These are phyloP conservation scores for Solanum hybrid DNA, from an alignment of 305 asterid species.

Conservation along the genomic window DNA sequence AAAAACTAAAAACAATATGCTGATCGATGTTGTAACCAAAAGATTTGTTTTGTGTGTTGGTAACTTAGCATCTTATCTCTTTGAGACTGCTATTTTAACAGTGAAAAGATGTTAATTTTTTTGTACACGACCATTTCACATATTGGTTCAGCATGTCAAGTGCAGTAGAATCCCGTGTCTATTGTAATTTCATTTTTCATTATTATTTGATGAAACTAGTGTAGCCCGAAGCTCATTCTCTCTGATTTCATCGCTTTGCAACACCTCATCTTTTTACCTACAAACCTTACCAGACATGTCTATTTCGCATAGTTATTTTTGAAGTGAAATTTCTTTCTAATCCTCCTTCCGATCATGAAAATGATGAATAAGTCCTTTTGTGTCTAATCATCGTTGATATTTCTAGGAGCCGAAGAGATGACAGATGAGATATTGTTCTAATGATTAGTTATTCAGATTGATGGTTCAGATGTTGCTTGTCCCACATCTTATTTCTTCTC, in stretches of 20 bases:
- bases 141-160: background rate
- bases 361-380: background rate
- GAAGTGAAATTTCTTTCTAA: background rate
- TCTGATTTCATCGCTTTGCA: background rate
- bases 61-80: background rate
- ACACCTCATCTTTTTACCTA: background rate
- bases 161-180: background rate
- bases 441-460: background rate
- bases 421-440: background rate
- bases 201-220: background rate
- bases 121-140: background rate
- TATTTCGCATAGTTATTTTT: background rate
- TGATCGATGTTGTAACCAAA: background rate
- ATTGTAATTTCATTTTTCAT: background rate
- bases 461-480: background rate
- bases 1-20: background rate
- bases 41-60: background rate
- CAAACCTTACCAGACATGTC: background rate
- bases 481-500: background rate
- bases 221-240: background rate
- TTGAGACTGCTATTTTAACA: background rate
- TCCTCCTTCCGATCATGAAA: background rate
- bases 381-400: background rate
- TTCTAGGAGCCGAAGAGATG: background rate
- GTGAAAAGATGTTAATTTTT: background rate